These are phyloP conservation scores for Fusarium duplospermum DNA, from an alignment of 2,329 filamentous ascomycete species.

Conservation along the genomic window DNA sequence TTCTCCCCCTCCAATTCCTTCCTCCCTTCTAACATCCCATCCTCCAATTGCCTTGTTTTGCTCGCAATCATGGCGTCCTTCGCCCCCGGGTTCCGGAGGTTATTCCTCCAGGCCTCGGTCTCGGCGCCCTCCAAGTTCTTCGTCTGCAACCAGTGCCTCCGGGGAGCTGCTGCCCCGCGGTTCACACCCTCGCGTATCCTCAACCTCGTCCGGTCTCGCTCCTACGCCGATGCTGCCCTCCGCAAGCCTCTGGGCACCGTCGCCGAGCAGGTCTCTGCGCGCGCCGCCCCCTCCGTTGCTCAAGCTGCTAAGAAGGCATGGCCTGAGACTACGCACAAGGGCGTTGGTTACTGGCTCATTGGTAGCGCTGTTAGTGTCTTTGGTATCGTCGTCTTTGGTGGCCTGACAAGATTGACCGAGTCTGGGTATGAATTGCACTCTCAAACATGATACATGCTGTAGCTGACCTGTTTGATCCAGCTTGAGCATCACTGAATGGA, in stretches of 20 bases:
- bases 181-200: constrained; percentile 54
- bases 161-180: constrained; percentile 43
- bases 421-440: constrained; percentile 77
- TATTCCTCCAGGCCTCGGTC: constrained; percentile 50
- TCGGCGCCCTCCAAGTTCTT: constrained; percentile 52
- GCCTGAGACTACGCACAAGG: constrained; percentile 76
- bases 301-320: constrained; percentile 54
- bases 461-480: constrained; percentile 57
- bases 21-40: constrained; percentile 2
- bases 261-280: constrained; percentile 42
- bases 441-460: background rate
- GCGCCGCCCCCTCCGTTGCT: constrained; percentile 36
- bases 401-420: constrained; percentile 92
- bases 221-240: constrained; percentile 51
- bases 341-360: constrained; percentile 91
- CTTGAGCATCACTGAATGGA: constrained; percentile 98
- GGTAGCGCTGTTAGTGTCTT: constrained; percentile 94
- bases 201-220: constrained; percentile 53
- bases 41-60: constrained; percentile 24
- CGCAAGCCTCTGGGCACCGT: constrained; percentile 45
- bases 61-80: constrained; percentile 55
- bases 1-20: background rate
- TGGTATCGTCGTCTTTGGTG: constrained; percentile 95
- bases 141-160: constrained; percentile 63
- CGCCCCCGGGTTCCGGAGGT: constrained; percentile 55